Percentiles rank a stretch among this genome's conserved stretches.
These are phyloP conservation scores for Capronia americana DNA, from an alignment of 2,329 filamentous ascomycete genomes.

Conservation along the genomic window DNA sequence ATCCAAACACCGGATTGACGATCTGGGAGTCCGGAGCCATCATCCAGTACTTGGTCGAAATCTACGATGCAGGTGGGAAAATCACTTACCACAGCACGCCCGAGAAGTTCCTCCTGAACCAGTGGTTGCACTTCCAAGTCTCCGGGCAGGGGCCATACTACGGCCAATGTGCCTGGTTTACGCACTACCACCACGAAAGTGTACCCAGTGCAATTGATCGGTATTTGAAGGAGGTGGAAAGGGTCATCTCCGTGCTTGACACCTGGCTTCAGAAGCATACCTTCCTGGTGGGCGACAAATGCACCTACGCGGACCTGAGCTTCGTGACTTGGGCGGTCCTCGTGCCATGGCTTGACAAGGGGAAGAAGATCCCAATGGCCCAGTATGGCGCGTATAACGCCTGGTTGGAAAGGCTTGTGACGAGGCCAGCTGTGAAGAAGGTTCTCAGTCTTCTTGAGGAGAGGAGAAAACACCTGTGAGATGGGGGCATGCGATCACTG, in stretches of 20 bases:
- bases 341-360: too few relatives aligned
- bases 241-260: constrained; percentile 55
- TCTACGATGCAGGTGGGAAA: constrained; percentile 49
- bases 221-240: constrained; percentile 54
- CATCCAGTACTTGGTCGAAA: constrained; percentile 2
- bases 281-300: constrained; percentile 53
- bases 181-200: constrained; percentile 50
- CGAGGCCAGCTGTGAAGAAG: too few relatives aligned
- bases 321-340: constrained; percentile 46
- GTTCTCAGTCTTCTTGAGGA: too few relatives aligned
- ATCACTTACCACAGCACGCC: constrained; percentile 46
- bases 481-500: too few relatives aligned
- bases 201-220: constrained; percentile 51
- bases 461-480: too few relatives aligned
- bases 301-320: constrained; percentile 51
- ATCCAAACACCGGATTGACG: constrained; percentile 48
- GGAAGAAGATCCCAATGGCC: too few relatives aligned
- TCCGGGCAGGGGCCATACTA: constrained; percentile 53
- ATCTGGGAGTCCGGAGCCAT: constrained; percentile 36
- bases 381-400: too few relatives aligned
- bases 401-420: too few relatives aligned
- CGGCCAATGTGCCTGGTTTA: constrained; percentile 56
- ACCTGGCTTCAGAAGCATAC: constrained; percentile 42
- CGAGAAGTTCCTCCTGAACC: constrained; percentile 49
- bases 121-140: constrained; percentile 55